A percentile compares a stretch with the other conserved stretches of the same genome.
phyloP scores from a whole-genome alignment of 495 filamentous ascomycete species.

The Platismatia glauca region DNA sequence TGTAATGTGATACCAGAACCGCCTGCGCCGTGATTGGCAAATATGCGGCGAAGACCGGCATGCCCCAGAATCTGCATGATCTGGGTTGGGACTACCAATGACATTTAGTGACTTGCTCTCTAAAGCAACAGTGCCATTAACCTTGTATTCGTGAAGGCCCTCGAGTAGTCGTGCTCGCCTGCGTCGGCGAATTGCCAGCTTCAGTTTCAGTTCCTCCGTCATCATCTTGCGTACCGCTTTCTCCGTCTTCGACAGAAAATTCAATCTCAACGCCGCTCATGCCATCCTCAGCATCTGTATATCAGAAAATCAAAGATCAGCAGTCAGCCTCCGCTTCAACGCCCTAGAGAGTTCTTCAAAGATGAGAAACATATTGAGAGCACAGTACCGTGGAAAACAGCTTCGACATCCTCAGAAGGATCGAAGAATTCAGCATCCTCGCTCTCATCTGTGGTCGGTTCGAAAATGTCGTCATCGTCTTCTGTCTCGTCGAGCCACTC shows the following conservation, averaged over 20 bases:
- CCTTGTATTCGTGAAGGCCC: constrained; percentile 17
- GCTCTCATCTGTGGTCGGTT: constrained; percentile 32
- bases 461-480: constrained; percentile 45
- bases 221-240: constrained; percentile 38
- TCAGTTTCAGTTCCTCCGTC: constrained; percentile 30
- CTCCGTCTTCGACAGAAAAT: constrained; percentile 36
- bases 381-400: constrained; percentile 34
- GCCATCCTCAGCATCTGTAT: constrained; percentile 22
- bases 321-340: not conserved
- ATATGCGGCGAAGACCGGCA: constrained; percentile 31
- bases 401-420: constrained; percentile 33
- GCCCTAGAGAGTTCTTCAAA: not conserved
- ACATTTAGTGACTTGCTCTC: not conserved
- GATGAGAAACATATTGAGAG: not conserved
- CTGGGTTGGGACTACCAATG: constrained; percentile 20
- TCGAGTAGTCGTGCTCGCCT: constrained; percentile 2
- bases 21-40: constrained; percentile 24
- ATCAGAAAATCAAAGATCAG: not conserved
- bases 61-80: constrained; percentile 35
- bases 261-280: constrained; percentile 39
- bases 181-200: constrained; percentile 23
- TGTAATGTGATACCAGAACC: constrained; percentile 30
- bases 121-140: constrained; percentile 1
- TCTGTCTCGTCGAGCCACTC: constrained; percentile 39
- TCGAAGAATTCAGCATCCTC: constrained; percentile 31